phyloP scores from a whole-genome alignment of 441 rosid genomes.

The Brassica hybrid region DNA sequence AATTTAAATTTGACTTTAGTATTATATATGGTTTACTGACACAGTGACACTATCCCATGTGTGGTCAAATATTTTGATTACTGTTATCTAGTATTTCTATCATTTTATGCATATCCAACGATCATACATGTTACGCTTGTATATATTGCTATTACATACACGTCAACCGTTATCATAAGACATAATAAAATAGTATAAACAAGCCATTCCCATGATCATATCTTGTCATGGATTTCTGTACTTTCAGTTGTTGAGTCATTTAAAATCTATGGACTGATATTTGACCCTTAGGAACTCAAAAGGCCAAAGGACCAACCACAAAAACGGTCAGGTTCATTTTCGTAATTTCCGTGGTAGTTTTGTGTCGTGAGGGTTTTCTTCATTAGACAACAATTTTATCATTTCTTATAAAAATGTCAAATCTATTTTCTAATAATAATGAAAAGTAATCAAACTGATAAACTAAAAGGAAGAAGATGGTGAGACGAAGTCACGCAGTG shows the following conservation, averaged over 20 bases:
- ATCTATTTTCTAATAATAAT: slow-evolving; percentile 4
- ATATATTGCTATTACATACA: neutral
- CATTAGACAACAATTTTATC: slow-evolving; percentile 16
- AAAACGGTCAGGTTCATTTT: slow-evolving; percentile 23
- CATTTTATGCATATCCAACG: slow-evolving; percentile 23
- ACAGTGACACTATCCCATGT: slow-evolving; percentile 31
- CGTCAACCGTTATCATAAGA: slow-evolving; percentile 17
- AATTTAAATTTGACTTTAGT: slow-evolving; percentile 23
- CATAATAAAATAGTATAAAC: neutral
- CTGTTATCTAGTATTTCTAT: slow-evolving; percentile 12
- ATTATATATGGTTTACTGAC: neutral
- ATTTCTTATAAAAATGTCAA: neutral
- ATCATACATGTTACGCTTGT: slow-evolving; percentile 31
- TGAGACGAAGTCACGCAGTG: slow-evolving; percentile 22
- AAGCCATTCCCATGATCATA: slow-evolving; percentile 23
- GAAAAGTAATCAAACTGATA: neutral
- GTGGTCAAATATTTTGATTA: slow-evolving; percentile 1
- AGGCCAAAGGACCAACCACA: slow-evolving; percentile 33
- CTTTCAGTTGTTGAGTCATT: slow-evolving; percentile 5
- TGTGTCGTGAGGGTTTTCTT: slow-evolving; percentile 18
- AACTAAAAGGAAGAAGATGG: slow-evolving; percentile 14
- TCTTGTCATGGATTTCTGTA: slow-evolving; percentile 14
- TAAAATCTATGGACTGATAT: neutral
- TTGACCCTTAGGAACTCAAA: slow-evolving; percentile 54
- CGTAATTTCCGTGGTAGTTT: slow-evolving; percentile 31